Base-by-base conservation (phyloP, 805 yeast species). In the Cyberlindnera euphorbiiphila region DNA sequence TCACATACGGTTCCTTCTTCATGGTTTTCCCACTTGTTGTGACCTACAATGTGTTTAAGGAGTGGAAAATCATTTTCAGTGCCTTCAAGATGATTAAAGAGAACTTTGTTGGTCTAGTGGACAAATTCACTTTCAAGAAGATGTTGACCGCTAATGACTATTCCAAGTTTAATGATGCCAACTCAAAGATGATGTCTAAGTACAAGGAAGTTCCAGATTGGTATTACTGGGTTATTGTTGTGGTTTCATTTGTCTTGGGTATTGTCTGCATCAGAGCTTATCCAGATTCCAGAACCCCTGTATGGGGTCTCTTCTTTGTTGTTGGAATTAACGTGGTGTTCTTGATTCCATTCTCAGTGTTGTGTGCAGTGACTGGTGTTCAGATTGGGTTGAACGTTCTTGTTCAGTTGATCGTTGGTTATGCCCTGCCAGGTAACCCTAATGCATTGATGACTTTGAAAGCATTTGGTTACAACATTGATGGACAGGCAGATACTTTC, bases 151-250 rank as follows among this genome's bases (percentile, higher is more conserved):
- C 38, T 3, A 9, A 21, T 15, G 7, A 39, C 11, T 42, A 42
- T 23, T 9, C 14, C 17, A 36, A 36, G 39, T 42, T 38, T 27
- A 15, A 39, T 14, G 46, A 42, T 59, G 65, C 50, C 56, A 63
- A 49, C 29, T 36, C 46, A 36, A 63, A 62, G 33, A 74, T 76
- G 71, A 77, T 78, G 80, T 45, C 69, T 11, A 55, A 56, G 19
- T 77, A 78, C 54, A 66, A 65, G 17, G 85, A 78, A 48, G 82
- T 77, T 20, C 85, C 82, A n/a, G 74, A 70, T 39, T 69, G 71
- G 68, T 37, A 46, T 57, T 38, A 65, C 66, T 41, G 70, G 10
- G 38, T 55, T 7, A 64, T 74, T 13, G 51, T 78, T 23, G 38
- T 69, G 17, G 44, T 61, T 2, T 67, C 78, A 16, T 56, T 76